A percentile compares a stretch with the other conserved stretches of the same genome.
These are phyloP conservation scores for Chlorella ohadii DNA, from an alignment of 139 green algal genomes.

Conservation along the genomic window DNA sequence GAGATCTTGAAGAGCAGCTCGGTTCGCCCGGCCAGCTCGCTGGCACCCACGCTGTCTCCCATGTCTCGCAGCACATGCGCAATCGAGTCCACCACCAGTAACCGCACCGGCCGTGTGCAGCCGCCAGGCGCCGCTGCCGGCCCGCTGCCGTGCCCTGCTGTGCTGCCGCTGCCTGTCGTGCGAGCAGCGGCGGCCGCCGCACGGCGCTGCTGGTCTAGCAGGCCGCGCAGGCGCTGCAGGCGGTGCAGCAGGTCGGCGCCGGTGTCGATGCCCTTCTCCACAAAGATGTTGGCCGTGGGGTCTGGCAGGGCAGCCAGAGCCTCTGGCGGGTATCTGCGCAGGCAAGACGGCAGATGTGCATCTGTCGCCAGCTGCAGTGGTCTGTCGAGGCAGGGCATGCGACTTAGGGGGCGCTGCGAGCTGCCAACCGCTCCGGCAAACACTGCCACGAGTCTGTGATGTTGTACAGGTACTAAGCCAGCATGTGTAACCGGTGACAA, in stretches of 20 bases:
- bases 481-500: no score
- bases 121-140: background rate
- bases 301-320: constrained; percentile 18
- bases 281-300: constrained; percentile 55
- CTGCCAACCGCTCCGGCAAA: no score
- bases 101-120: constrained; percentile 36
- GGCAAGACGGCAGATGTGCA: background rate
- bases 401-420: no score
- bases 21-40: constrained; percentile 55
- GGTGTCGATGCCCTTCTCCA: constrained; percentile 54
- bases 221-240: constrained; percentile 36
- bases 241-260: constrained; percentile 49
- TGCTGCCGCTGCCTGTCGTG: background rate
- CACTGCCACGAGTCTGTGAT: no score
- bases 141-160: background rate
- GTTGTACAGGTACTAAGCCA: no score
- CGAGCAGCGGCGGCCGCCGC: background rate
- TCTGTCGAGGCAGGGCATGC: no score
- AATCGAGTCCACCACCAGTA: constrained; percentile 85
- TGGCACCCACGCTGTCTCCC: constrained; percentile 4
- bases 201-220: constrained; percentile 11
- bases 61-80: constrained; percentile 73
- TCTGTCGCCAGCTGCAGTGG: no score
- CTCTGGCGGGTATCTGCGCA: constrained; percentile 18
- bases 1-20: constrained; percentile 68